A percentile compares a stretch with the other conserved stretches of the same genome.
phyloP scores from a whole-genome alignment of 1,139 yeast species.

The Citeromyces hawaiiensis region DNA sequence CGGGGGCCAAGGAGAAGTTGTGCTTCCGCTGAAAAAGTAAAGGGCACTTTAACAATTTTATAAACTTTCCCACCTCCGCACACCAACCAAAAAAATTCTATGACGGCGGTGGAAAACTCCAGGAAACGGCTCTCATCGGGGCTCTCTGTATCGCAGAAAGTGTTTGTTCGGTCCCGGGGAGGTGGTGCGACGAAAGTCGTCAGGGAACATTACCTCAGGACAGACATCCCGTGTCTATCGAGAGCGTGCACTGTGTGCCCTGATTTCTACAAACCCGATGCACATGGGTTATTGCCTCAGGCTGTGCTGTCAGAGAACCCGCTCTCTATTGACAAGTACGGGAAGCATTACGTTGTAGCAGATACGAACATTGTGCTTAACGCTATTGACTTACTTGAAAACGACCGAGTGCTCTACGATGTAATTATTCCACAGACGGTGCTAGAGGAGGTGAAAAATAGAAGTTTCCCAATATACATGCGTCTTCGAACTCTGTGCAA shows the following conservation, averaged over 20 bases:
- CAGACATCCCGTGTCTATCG: conserved; percentile 87
- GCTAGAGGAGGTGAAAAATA: conserved; percentile 81
- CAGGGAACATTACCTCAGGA: conserved; percentile 85
- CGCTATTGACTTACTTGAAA: conserved; percentile 84
- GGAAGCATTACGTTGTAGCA: conserved; percentile 64
- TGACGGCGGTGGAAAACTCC: conserved; percentile 3
- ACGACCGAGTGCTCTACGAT: conserved; percentile 65
- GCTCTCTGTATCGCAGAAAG: conserved; percentile 72
- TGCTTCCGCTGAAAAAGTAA: too few species aligned
- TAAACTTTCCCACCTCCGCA: background rate
- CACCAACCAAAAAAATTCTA: background rate
- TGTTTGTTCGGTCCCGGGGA: conserved; percentile 78
- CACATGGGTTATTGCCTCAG: conserved; percentile 35
- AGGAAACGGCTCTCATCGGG: conserved; percentile 41
- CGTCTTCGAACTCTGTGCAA: conserved; percentile 68
- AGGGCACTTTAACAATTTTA: too few species aligned
- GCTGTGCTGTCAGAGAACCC: conserved; percentile 41
- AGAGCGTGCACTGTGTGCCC: conserved; percentile 53
- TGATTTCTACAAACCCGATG: conserved; percentile 38
- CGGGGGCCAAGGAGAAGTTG: too few species aligned
- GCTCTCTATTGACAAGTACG: conserved; percentile 24
- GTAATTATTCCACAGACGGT: conserved; percentile 91
- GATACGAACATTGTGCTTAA: conserved; percentile 85
- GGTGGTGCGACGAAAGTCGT: conserved; percentile 89
- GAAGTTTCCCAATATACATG: conserved; percentile 79